Evolutionary conservation across 805 yeast species (phyloP).

Genomic region (Pichia sporocuriosa): DNA sequence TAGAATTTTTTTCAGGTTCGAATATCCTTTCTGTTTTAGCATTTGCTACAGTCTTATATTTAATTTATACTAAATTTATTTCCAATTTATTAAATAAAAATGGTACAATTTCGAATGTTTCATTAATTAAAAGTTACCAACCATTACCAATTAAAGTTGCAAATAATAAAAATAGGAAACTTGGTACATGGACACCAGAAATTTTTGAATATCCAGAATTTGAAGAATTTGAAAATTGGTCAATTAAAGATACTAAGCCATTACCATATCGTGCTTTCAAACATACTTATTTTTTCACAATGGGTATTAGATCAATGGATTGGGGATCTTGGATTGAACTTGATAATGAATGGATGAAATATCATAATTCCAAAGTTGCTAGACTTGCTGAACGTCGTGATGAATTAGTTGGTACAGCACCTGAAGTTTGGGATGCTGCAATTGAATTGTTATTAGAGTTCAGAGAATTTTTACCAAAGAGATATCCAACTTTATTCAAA

Average conservation of each 20-base stretch:
- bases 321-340: constrained; percentile 60
- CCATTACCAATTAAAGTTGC: constrained; percentile 32
- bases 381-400: constrained; percentile 42
- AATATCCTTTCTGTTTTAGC: background rate
- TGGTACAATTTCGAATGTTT: background rate
- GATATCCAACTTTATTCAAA: constrained; percentile 51
- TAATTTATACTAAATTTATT: background rate
- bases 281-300: constrained; percentile 56
- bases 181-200: constrained; percentile 52
- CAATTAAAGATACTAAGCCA: constrained; percentile 42
- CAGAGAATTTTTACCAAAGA: constrained; percentile 43
- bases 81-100: background rate
- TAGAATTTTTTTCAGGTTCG: background rate
- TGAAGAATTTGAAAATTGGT: constrained; percentile 42
- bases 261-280: constrained; percentile 63
- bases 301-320: constrained; percentile 64
- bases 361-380: constrained; percentile 44
- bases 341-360: constrained; percentile 58
- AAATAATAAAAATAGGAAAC: constrained; percentile 39
- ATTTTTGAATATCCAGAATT: constrained; percentile 45
- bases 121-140: constrained; percentile 17
- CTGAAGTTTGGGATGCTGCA: constrained; percentile 47
- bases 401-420: constrained; percentile 44
- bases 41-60: background rate
- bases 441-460: constrained; percentile 50